phyloP scores from a whole-genome alignment of 306 rosid species.

The Adenanthera pavonina region DNA sequence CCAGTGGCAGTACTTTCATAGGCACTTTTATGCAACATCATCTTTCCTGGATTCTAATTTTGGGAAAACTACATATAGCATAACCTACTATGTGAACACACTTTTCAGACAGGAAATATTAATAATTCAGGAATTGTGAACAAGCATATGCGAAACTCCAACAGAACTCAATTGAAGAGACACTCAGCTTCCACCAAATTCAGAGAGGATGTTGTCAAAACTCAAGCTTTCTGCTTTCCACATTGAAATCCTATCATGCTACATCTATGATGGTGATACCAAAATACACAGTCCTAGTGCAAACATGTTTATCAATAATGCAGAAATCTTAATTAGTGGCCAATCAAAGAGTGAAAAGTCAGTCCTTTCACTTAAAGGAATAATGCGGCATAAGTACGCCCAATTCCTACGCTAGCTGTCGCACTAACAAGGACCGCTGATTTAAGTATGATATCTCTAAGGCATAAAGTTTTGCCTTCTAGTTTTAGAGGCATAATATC shows the following conservation, averaged over 20 bases:
- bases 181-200: not conserved
- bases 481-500: not conserved
- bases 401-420: not conserved
- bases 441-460: too few species aligned
- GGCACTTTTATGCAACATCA: conserved; percentile 11
- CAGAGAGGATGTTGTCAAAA: not conserved
- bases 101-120: not conserved
- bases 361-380: not conserved
- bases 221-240: not conserved
- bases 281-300: not conserved
- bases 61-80: not conserved
- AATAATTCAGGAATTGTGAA: conserved; percentile 1
- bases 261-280: not conserved
- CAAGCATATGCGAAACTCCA: not conserved
- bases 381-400: not conserved
- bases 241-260: not conserved
- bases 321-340: too few species aligned
- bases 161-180: not conserved
- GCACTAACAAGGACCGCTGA: not conserved
- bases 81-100: conserved; percentile 1
- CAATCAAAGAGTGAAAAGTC: not conserved
- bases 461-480: not conserved
- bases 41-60: not conserved
- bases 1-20: conserved; percentile 27
- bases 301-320: not conserved